Percentiles rank a stretch among this genome's conserved stretches.
These are phyloP conservation scores for Globisporangium iwayamae DNA, from an alignment of 352 stramenopile species.

Conservation along the genomic window DNA sequence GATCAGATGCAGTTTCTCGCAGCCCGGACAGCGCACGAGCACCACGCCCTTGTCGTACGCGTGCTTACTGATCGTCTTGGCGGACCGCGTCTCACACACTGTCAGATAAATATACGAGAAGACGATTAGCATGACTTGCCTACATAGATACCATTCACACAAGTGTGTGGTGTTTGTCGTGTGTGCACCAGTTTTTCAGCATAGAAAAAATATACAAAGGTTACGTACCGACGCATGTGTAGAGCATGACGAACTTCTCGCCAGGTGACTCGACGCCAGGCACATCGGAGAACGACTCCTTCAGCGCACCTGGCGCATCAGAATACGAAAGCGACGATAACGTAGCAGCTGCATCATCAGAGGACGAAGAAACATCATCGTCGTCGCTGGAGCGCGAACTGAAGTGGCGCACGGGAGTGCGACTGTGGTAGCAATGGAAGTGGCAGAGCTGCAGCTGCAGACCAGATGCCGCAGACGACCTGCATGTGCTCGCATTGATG, in stretches of 20 bases:
- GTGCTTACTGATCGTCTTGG: conserved; percentile 97
- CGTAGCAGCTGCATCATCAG: neutral
- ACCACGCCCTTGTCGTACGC: conserved; percentile 98
- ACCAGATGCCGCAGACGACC: neutral
- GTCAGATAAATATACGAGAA: neutral
- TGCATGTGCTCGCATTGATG: neutral
- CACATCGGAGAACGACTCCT: conserved; percentile 24
- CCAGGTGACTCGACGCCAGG: conserved; percentile 75
- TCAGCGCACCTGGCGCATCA: neutral
- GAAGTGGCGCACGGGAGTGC: conserved; percentile 5
- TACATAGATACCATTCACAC: neutral
- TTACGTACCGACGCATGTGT: conserved; percentile 89
- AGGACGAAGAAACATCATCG: neutral
- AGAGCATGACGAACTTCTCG: conserved; percentile 97
- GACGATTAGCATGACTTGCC: conserved; percentile 1
- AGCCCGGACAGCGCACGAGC: conserved; percentile 95
- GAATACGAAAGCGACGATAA: neutral
- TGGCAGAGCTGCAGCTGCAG: neutral
- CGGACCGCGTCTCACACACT: conserved; percentile 96
- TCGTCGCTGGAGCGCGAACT: conserved; percentile 4
- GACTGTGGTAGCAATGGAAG: neutral
- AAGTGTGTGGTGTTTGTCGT: no score
- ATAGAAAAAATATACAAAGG: neutral
- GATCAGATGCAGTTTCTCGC: conserved; percentile 98
- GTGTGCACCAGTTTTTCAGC: neutral